These are phyloP conservation scores for Podospora pseudoanserina DNA, from an alignment of 495 filamentous ascomycete genomes.

Conservation along the genomic window DNA sequence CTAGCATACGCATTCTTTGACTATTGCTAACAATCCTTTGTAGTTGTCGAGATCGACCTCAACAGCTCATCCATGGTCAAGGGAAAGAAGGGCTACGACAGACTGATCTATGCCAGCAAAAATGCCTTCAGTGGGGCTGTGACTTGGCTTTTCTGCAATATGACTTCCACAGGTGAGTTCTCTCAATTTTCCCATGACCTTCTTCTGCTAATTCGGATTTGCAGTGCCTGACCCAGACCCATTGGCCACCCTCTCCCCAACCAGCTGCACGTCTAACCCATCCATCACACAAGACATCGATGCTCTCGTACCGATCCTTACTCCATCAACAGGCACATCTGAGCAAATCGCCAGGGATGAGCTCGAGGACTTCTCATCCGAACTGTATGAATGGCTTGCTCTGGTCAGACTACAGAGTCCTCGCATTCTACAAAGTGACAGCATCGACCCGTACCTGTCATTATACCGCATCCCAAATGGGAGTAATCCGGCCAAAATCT, in stretches of 20 bases:
- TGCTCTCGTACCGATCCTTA: constrained; percentile 49
- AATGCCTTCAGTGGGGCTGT: constrained; percentile 70
- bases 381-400: constrained; percentile 81
- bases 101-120: constrained; percentile 77
- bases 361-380: constrained; percentile 58
- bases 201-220: constrained; percentile 17
- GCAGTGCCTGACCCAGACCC: constrained; percentile 47
- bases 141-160: constrained; percentile 79
- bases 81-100: constrained; percentile 87
- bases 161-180: constrained; percentile 40
- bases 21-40: neutral
- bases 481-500: constrained; percentile 33
- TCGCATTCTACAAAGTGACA: constrained; percentile 62
- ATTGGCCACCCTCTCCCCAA: constrained; percentile 53
- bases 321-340: constrained; percentile 35
- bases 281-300: constrained; percentile 30
- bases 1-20: too few species aligned
- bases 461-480: constrained; percentile 67
- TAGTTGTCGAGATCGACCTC: constrained; percentile 80
- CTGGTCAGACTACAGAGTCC: constrained; percentile 68
- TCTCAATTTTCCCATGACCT: neutral
- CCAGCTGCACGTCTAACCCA: constrained; percentile 40
- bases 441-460: constrained; percentile 74
- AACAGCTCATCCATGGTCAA: constrained; percentile 77
- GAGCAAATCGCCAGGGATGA: constrained; percentile 38